Conservation (phyloP, 2,329 filamentous ascomycete species). For the Penicillium sp. region DNA sequence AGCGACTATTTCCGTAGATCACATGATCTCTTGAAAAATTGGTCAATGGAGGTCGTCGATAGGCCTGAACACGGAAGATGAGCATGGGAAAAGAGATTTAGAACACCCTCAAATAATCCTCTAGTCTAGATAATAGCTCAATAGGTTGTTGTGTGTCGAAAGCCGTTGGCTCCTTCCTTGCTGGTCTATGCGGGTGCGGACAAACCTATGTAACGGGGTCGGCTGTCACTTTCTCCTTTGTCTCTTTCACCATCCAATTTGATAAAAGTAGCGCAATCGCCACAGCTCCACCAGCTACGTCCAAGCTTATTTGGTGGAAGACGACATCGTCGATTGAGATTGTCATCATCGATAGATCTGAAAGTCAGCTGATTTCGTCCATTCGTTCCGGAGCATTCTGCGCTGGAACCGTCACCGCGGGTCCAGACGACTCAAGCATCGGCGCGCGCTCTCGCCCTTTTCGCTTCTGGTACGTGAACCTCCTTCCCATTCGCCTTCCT, state of each 20-base stretch:
- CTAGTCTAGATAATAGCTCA: background rate
- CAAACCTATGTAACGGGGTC: slow-evolving; percentile 11
- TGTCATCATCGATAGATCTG: slow-evolving; percentile 1
- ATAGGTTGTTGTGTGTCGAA: background rate
- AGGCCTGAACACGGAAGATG: background rate
- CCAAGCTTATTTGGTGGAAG: background rate
- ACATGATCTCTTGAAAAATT: slow-evolving; percentile 9
- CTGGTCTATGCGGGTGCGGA: slow-evolving; percentile 7
- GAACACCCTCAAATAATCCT: background rate
- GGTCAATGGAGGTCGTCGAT: slow-evolving; percentile 2
- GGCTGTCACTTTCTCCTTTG: slow-evolving; percentile 11
- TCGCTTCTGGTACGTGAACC: slow-evolving; percentile 21
- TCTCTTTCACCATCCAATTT: slow-evolving; percentile 10
- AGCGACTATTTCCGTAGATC: background rate
- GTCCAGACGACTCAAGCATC: slow-evolving; percentile 8
- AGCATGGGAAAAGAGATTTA: background rate
- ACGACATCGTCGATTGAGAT: slow-evolving; percentile 2
- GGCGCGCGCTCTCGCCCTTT: slow-evolving; percentile 12
- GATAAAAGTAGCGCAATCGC: background rate
- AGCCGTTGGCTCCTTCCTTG: slow-evolving; percentile 2
- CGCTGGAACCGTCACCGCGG: slow-evolving; percentile 8
- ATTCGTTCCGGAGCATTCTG: slow-evolving; percentile 11
- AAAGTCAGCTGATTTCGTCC: slow-evolving; percentile 10
- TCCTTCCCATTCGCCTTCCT: slow-evolving; percentile 4
- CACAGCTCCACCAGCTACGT: slow-evolving; percentile 1